Evolutionary conservation across 306 rosid species (phyloP), one percentile per base, ranked within the genome.

Genomic region (Castanea sativa): DNA sequence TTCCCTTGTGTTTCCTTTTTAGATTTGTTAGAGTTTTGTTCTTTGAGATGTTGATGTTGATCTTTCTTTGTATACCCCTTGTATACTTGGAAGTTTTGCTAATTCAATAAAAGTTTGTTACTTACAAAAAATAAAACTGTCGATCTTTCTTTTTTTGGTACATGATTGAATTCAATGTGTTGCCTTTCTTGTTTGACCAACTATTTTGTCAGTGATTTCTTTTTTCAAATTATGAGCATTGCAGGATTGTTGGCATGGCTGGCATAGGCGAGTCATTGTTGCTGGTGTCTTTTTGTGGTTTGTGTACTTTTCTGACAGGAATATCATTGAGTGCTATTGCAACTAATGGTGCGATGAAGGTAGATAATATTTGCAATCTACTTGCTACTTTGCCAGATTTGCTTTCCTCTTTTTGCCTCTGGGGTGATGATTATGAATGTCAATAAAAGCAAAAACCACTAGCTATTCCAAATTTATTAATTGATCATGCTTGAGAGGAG

Each of bases 281-380:
- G 81, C 86, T 95, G 80, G 99, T 95, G 64, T 67, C 96, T 55
- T 71, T 91, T 73, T 95, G 99, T 85, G 98, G 99, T 76, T 77
- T 82, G 75, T 95, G 99, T 84, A 95, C 99, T 64, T 95, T 95
- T 82, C 88, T 95, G 78, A 95, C 99, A 77, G 88, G 94, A 83
- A 93, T 95, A 80, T 95, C 99, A 71, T 74, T 95, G 77, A 95
- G 99, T 83, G 99, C 99, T 63, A 95, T 95, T 87, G 99, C 99
- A 80, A 95, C 99, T 72, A 95, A 95, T 83, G 99, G 99, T 83
- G 99, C 99, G 74, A 95, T 95, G 99, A 95, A 95, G 98, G 99
- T 95, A 89, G 68, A 78, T 19, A 71, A 45, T 78, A 6, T 76
- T 25, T 68, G 56, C 10, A 35, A 67, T 35, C 20, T 2, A 33